Conservation (phyloP, 2,329 filamentous ascomycete species). For the Balansia obtecta region DNA sequence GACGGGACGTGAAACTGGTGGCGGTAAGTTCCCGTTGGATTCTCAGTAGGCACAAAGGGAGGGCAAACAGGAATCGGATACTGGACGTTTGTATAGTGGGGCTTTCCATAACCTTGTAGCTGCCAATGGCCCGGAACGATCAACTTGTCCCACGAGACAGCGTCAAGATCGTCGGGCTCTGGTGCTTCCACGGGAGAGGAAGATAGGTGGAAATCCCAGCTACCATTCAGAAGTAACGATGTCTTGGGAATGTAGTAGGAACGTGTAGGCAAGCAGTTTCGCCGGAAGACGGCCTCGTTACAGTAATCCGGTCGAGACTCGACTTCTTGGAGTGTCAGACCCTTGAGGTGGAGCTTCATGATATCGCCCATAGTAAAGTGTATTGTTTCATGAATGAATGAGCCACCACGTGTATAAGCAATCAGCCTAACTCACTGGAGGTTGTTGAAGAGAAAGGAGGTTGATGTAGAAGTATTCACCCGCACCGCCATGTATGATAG, state of each 20-base stretch:
- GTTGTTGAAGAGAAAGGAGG: no score
- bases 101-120: conserved; percentile 50
- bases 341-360: conserved; percentile 8
- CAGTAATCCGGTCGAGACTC: conserved; percentile 31
- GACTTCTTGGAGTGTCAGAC: conserved; percentile 22
- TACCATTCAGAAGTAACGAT: conserved; percentile 38
- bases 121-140: conserved; percentile 56
- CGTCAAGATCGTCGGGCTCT: conserved; percentile 16
- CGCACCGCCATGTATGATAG: background rate
- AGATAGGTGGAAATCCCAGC: conserved; percentile 43
- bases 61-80: conserved; percentile 53
- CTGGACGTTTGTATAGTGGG: conserved; percentile 54
- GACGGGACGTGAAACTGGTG: conserved; percentile 39
- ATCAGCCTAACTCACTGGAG: background rate
- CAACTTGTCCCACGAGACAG: conserved; percentile 27
- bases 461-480: background rate
- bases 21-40: conserved; percentile 50
- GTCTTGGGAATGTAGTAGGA: conserved; percentile 40
- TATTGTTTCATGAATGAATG: background rate
- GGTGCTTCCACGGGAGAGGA: conserved; percentile 33
- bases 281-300: conserved; percentile 38
- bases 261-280: conserved; percentile 39
- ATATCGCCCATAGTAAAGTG: background rate
- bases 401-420: background rate
- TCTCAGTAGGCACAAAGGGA: conserved; percentile 47